Conservation (phyloP, 1,284 basidiomycete species). For the Moesziomyces aphidis region DNA sequence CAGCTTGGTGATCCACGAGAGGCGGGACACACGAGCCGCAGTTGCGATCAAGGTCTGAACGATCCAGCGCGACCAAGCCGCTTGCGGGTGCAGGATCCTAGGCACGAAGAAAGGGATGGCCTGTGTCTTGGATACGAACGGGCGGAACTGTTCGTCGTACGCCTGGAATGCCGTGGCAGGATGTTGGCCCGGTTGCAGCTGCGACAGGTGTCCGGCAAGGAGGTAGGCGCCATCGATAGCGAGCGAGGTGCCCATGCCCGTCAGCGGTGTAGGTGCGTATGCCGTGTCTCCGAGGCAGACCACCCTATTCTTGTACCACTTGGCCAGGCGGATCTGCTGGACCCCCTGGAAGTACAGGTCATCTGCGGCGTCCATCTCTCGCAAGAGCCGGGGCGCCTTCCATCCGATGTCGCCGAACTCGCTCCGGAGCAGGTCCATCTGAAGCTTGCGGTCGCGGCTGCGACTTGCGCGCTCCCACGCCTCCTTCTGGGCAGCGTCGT, state of each 20-base stretch:
- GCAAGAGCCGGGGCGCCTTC: slow-evolving; percentile 27
- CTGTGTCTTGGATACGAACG: slow-evolving; percentile 43
- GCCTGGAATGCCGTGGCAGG: slow-evolving; percentile 27
- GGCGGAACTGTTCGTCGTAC: slow-evolving; percentile 33
- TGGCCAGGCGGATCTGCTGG: slow-evolving; percentile 42
- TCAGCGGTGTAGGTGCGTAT: slow-evolving; percentile 49
- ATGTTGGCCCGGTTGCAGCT: slow-evolving; percentile 15
- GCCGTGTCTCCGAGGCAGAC: slow-evolving; percentile 54
- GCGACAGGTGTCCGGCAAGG: slow-evolving; percentile 45
- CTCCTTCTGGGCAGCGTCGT: slow-evolving; percentile 5
- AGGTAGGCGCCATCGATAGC: slow-evolving; percentile 48
- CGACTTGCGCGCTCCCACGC: slow-evolving; percentile 23
- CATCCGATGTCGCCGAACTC: slow-evolving; percentile 33
- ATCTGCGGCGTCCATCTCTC: slow-evolving; percentile 16
- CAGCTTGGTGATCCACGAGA: slow-evolving; percentile 2
- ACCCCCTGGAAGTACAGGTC: slow-evolving; percentile 52
- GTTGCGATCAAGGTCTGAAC: slow-evolving; percentile 10
- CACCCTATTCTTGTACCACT: slow-evolving; percentile 41
- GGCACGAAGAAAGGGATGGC: slow-evolving; percentile 40
- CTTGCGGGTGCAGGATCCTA: slow-evolving; percentile 25
- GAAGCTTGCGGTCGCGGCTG: slow-evolving; percentile 8
- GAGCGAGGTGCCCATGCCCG: slow-evolving; percentile 49
- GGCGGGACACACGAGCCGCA: not conserved
- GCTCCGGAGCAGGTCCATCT: slow-evolving; percentile 32
- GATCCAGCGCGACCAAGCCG: slow-evolving; percentile 13